These are phyloP conservation scores for Mycosphaerelloides madeirae DNA, from an alignment of 2,329 filamentous ascomycete species.

Conservation along the genomic window DNA sequence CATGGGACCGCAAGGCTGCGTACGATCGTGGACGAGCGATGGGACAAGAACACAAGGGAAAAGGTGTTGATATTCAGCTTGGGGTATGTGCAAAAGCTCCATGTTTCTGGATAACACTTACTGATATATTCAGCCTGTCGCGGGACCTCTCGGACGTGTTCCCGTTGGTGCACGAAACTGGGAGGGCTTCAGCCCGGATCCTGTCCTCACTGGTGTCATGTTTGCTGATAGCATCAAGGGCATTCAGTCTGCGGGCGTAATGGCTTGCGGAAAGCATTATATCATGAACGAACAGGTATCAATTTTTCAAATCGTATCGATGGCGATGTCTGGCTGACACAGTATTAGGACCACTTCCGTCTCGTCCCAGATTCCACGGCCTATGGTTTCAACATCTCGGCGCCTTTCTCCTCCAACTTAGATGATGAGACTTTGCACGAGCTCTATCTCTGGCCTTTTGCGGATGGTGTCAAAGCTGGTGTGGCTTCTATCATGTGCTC, in stretches of 20 bases:
- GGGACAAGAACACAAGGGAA: conserved; percentile 29
- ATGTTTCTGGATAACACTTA: not conserved
- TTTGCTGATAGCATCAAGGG: conserved; percentile 25
- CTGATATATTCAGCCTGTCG: conserved; percentile 44
- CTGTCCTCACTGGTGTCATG: conserved; percentile 50
- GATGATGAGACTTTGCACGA: conserved; percentile 72
- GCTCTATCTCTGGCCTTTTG: conserved; percentile 83
- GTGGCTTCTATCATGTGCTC: conserved; percentile 77
- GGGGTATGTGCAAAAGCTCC: conserved; percentile 36
- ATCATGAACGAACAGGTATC: conserved; percentile 14
- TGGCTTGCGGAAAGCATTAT: conserved; percentile 55
- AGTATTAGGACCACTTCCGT: conserved; percentile 44
- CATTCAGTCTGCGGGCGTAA: conserved; percentile 38
- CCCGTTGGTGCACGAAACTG: conserved; percentile 32
- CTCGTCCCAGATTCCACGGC: conserved; percentile 30
- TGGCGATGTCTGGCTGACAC: too few species aligned
- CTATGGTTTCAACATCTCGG: conserved; percentile 41
- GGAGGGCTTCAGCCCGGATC: conserved; percentile 57
- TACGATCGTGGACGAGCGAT: conserved; percentile 32
- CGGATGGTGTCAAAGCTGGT: conserved; percentile 69
- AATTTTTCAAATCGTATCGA: conserved; percentile 51
- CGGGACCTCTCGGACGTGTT: conserved; percentile 50
- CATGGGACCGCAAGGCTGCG: conserved; percentile 40
- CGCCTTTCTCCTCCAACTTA: conserved; percentile 62
- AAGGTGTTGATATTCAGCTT: conserved; percentile 60